Percentiles rank a stretch among this genome's conserved stretches.
Conservation (phyloP, 345 rosid genomes). For the Turritis glabra region DNA sequence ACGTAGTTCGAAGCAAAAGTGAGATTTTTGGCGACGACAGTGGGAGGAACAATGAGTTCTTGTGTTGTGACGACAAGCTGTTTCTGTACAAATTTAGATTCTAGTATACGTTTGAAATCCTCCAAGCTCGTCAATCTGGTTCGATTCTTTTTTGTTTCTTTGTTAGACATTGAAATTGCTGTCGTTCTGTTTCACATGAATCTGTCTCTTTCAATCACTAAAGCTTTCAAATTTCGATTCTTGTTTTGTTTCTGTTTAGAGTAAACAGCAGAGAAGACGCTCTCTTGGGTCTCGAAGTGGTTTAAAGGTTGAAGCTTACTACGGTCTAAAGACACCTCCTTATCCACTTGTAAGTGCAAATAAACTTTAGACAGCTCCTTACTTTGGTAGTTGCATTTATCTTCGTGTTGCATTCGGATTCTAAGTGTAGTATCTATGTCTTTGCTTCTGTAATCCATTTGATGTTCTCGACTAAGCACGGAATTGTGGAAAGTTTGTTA, state of each 20-base stretch:
- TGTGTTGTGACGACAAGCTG: conserved; percentile 30
- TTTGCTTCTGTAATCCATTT: conserved; percentile 10
- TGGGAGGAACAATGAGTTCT: conserved; percentile 34
- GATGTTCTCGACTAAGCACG: background rate
- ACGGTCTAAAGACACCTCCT: conserved; percentile 84
- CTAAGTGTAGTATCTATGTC: background rate
- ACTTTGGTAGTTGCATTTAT: background rate
- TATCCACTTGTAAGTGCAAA: conserved; percentile 70
- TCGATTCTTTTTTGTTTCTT: conserved; percentile 22
- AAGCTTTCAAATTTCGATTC: conserved; percentile 28
- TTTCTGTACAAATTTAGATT: conserved; percentile 26
- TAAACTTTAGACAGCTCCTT: background rate
- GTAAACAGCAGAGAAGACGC: conserved; percentile 42
- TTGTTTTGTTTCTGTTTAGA: conserved; percentile 19
- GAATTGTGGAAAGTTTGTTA: background rate
- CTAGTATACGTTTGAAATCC: conserved; percentile 30
- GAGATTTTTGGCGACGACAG: conserved; percentile 12
- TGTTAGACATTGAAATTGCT: background rate
- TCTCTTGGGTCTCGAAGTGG: conserved; percentile 41
- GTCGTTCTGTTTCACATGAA: background rate
- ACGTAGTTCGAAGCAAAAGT: background rate
- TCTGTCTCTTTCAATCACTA: conserved; percentile 17
- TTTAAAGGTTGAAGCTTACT: conserved; percentile 59
- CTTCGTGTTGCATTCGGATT: background rate
- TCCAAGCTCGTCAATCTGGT: conserved; percentile 35